Evolutionary conservation across 2,329 filamentous ascomycete species (phyloP).

Genomic region (Colletotrichum karsti): DNA sequence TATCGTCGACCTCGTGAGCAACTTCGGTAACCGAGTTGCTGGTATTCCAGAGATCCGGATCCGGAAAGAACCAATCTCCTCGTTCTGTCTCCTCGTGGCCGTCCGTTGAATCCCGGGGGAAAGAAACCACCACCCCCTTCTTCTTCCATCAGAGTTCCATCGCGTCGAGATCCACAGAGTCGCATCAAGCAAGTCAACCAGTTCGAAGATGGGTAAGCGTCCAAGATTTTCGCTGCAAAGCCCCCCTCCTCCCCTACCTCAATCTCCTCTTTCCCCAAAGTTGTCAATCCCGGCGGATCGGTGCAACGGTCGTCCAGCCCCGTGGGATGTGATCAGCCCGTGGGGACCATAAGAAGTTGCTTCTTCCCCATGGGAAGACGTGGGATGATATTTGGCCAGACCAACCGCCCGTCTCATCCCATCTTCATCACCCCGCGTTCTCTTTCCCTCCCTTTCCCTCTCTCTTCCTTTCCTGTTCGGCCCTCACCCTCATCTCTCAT

Average conservation of each 20-base stretch:
- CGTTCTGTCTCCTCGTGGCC: not conserved
- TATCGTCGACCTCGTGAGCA: not conserved
- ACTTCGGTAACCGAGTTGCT: not conserved
- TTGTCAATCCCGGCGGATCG: constrained; percentile 16
- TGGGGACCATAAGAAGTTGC: constrained; percentile 30
- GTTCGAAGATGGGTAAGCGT: constrained; percentile 27
- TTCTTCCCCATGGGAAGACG: constrained; percentile 28
- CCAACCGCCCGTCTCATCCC: constrained; percentile 12
- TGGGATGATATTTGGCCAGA: constrained; percentile 19
- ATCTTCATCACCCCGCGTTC: constrained; percentile 12
- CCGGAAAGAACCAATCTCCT: constrained; percentile 9
- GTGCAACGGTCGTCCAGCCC: constrained; percentile 21
- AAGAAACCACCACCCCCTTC: not conserved
- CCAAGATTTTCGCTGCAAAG: constrained; percentile 7
- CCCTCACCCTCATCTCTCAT: not conserved
- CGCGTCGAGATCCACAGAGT: constrained; percentile 12
- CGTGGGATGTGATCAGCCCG: constrained; percentile 23
- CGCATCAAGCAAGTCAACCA: not conserved
- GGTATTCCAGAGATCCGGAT: constrained; percentile 14
- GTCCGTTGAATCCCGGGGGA: constrained; percentile 7
- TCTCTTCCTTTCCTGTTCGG: not conserved
- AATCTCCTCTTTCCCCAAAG: constrained; percentile 20
- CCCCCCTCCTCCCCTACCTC: not conserved
- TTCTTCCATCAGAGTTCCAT: not conserved
- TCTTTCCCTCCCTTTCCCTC: not conserved